These are phyloP conservation scores for Vigna radiata DNA, from an alignment of 306 rosid genomes.

Conservation along the genomic window DNA sequence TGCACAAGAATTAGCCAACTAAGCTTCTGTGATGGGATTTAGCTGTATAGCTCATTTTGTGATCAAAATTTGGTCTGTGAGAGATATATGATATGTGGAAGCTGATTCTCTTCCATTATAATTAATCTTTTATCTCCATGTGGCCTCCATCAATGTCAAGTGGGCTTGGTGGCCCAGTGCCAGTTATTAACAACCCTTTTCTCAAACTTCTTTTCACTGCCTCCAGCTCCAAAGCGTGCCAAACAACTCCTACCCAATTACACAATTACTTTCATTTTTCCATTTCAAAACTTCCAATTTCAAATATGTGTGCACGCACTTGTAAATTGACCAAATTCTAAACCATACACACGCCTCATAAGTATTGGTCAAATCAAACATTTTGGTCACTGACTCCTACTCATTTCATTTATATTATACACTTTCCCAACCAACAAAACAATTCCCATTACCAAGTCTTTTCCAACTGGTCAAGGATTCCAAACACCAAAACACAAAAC, in stretches of 20 bases:
- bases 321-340: slow-evolving; percentile 40
- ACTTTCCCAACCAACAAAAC: background rate
- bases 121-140: background rate
- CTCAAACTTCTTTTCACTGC: slow-evolving; percentile 21
- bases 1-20: slow-evolving; percentile 46
- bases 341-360: background rate
- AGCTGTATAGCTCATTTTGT: slow-evolving; percentile 52
- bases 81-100: slow-evolving; percentile 37
- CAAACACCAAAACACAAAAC: background rate
- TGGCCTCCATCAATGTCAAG: slow-evolving; percentile 46
- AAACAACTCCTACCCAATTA: slow-evolving; percentile 8
- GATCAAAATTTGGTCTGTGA: slow-evolving; percentile 8
- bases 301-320: slow-evolving; percentile 39
- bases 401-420: background rate
- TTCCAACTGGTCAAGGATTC: slow-evolving; percentile 35
- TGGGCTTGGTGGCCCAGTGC: slow-evolving; percentile 49
- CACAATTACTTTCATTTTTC: background rate
- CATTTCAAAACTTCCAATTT: slow-evolving; percentile 54
- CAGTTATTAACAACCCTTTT: slow-evolving; percentile 40
- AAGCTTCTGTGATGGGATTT: slow-evolving; percentile 42
- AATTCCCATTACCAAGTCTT: slow-evolving; percentile 39
- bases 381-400: slow-evolving; percentile 25
- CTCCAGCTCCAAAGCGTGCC: slow-evolving; percentile 50
- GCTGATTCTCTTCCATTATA: slow-evolving; percentile 13
- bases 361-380: slow-evolving; percentile 41